Evolutionary conservation across 1,284 basidiomycete genomes (phyloP).

Genomic region (Apiotrichum porosum): DNA sequence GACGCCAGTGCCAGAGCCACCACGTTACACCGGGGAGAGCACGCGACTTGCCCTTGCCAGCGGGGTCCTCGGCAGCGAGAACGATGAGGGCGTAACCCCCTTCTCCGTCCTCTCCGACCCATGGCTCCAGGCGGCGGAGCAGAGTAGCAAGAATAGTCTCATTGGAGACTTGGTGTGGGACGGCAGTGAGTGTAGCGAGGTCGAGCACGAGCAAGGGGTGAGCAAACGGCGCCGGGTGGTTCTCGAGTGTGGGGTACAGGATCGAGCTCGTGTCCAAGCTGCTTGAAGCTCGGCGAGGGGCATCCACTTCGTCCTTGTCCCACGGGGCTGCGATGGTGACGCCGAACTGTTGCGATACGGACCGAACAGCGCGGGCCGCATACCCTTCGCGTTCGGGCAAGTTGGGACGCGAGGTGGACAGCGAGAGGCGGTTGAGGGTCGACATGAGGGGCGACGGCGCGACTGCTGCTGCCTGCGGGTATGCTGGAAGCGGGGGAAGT

Average conservation of each 20-base stretch:
- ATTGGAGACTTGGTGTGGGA: constrained; percentile 19
- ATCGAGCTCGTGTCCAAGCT: constrained; percentile 7
- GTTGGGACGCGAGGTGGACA: constrained; percentile 20
- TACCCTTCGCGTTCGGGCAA: constrained; percentile 8
- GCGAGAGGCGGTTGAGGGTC: constrained; percentile 18
- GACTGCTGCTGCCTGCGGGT: too few species aligned
- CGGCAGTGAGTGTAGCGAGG: constrained; percentile 19
- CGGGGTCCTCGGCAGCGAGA: constrained; percentile 28
- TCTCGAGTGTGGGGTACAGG: constrained; percentile 15
- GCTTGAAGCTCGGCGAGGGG: not conserved
- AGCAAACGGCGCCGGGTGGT: constrained; percentile 11
- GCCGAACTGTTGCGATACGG: constrained; percentile 1
- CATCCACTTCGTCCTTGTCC: not conserved
- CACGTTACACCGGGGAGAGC: constrained; percentile 31
- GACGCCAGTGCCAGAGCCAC: constrained; percentile 38
- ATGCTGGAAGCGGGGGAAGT: too few species aligned
- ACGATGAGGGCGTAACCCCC: constrained; percentile 37
- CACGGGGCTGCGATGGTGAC: too few species aligned
- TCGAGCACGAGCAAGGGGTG: constrained; percentile 30
- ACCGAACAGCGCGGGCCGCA: constrained; percentile 3
- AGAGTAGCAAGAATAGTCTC: constrained; percentile 29
- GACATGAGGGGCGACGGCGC: constrained; percentile 14
- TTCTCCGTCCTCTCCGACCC: constrained; percentile 36
- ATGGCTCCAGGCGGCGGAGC: constrained; percentile 30
- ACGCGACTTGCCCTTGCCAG: constrained; percentile 12